phyloP scores from a whole-genome alignment of 2,329 filamentous ascomycete genomes.

The Phoma sp. region DNA sequence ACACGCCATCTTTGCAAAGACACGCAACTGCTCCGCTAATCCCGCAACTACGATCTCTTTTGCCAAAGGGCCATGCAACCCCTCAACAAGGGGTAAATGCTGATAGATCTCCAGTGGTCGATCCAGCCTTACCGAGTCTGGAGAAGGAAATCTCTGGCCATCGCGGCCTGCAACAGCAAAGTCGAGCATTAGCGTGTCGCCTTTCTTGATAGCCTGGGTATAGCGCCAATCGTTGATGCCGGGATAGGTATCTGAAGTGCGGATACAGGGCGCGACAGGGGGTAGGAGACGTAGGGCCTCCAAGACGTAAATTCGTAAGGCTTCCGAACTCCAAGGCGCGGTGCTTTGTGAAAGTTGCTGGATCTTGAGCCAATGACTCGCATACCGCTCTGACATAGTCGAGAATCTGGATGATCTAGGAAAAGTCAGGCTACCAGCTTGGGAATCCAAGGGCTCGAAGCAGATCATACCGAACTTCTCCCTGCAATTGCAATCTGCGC shows the following conservation, averaged over 20 bases:
- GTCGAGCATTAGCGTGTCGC: conserved; percentile 5
- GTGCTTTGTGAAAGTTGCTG: not conserved
- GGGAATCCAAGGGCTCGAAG: no score
- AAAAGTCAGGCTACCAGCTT: not conserved
- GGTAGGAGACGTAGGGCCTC: not conserved
- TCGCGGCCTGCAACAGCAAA: conserved; percentile 13
- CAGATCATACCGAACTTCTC: no score
- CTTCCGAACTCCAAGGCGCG: not conserved
- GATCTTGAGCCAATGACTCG: not conserved
- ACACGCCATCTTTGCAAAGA: conserved; percentile 13
- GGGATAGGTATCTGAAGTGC: conserved; percentile 1
- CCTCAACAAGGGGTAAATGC: conserved; percentile 18
- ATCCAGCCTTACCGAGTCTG: conserved; percentile 12
- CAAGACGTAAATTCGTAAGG: not conserved
- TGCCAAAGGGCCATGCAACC: conserved; percentile 11
- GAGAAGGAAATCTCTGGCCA: conserved; percentile 13
- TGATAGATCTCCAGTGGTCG: conserved; percentile 5
- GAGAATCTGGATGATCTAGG: not conserved
- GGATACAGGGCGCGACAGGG: conserved; percentile 1
- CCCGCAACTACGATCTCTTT: conserved; percentile 11
- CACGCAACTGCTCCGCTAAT: conserved; percentile 18
- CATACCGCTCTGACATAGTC: not conserved
- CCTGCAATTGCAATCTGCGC: no score
- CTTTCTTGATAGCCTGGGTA: conserved; percentile 5
- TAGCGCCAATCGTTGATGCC: conserved; percentile 4